Base-by-base conservation (phyloP, 441 rosid species). In the Croton laevigatus region DNA sequence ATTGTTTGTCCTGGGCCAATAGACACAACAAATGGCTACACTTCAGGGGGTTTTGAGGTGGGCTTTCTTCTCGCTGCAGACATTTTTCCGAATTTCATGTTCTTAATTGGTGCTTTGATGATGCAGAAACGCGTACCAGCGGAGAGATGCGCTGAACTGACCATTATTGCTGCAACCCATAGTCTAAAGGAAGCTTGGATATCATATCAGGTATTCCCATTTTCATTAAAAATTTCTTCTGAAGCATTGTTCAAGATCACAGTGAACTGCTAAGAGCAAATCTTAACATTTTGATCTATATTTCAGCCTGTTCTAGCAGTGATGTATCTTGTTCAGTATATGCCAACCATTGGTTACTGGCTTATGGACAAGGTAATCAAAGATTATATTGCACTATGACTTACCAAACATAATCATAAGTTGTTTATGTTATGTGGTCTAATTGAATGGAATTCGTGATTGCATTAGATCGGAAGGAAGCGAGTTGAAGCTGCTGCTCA, bases 1-100 rank as follows among this genome's bases (percentile, higher is more conserved):
- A 70, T 94, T 65, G 94, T 94, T 76, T 94, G 96, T 84, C 98
- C 98, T 14, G 98, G 98, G 77, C 98, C 98, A 10, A 82, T 94
- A 80, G 85, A 81, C 71, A 91, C 97, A 68, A 77, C 87, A 38
- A 82, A 82, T 75, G 91, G 85, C 48, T 75, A 84, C 73, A 75
- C 90, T 65, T 61, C 85, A 68, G 79, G 79, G 71, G 71, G 71
- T 36, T 78, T 81, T n/a, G 91, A 87, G 88, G 98, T 88, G 69
- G 55, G 32, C 32, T 27, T 27, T 76, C 70, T 70, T 62, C n/a
- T 44, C 66, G 36, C 12, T 38, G 20, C 27, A 58, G 32, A 27
- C 32, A 1, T 27, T 27, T 27, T 1, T 27, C 32, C 32, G 32
- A 27, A 27, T 27, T 1, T 27, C 32, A 27, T 27, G 32, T 27